These are phyloP conservation scores for Fusarium staphyleae DNA, from an alignment of 2,329 filamentous ascomycete species.

Conservation along the genomic window DNA sequence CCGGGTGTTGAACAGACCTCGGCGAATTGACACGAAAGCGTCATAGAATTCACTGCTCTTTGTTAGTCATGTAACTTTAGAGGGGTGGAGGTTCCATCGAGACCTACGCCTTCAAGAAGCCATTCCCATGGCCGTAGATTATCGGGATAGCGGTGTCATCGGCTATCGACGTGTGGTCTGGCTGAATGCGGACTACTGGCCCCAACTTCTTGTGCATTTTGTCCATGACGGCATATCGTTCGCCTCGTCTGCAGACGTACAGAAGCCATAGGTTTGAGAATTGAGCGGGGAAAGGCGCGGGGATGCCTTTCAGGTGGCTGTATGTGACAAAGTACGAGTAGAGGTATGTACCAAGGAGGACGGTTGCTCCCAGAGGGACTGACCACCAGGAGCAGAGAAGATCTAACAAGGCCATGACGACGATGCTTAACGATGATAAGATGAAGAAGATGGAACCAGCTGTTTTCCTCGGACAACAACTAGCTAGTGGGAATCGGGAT, in stretches of 20 bases:
- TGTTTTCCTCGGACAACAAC: too few relatives aligned
- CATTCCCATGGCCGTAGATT: conserved; percentile 83
- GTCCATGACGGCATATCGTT: conserved; percentile 71
- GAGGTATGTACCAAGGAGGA: conserved; percentile 62
- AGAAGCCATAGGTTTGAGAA: conserved; percentile 87
- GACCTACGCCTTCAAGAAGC: conserved; percentile 72
- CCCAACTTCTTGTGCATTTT: conserved; percentile 77
- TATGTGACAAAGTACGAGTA: conserved; percentile 67
- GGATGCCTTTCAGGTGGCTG: conserved; percentile 59
- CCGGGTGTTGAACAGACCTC: conserved; percentile 89
- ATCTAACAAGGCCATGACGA: conserved; percentile 43
- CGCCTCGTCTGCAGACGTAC: conserved; percentile 68
- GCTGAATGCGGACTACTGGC: conserved; percentile 82
- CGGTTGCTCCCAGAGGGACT: conserved; percentile 53
- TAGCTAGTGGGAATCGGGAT: not conserved
- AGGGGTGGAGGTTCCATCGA: rapidly evolving
- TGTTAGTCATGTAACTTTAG: conserved; percentile 2
- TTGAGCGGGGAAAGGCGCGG: conserved; percentile 66
- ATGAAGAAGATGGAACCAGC: not conserved
- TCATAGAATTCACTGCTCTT: conserved; percentile 79
- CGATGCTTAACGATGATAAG: too few relatives aligned
- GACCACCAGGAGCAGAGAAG: conserved; percentile 55
- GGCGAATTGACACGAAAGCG: conserved; percentile 85
- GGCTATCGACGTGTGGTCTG: conserved; percentile 82
- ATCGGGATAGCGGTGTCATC: conserved; percentile 78